A percentile compares a stretch with the other conserved stretches of the same genome.
phyloP scores from a whole-genome alignment of 2,329 filamentous ascomycete genomes.

The Endocalyx cinctus region DNA sequence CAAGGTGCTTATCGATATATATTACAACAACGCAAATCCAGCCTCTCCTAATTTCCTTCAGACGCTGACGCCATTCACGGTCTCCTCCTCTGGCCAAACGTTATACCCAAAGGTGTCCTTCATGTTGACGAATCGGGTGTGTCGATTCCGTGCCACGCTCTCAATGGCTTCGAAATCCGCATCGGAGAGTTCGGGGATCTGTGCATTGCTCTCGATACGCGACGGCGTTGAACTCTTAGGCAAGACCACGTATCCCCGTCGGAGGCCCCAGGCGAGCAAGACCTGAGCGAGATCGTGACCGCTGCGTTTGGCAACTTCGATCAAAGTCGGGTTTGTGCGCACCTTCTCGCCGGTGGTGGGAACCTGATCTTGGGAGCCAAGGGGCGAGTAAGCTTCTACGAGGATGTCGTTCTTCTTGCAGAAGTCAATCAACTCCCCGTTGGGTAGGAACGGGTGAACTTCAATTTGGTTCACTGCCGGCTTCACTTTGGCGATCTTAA shows the following conservation, averaged over 20 bases:
- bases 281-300: conserved; percentile 57
- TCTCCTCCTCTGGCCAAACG: conserved; percentile 58
- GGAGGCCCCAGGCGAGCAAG: conserved; percentile 61
- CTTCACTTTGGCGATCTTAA: conserved; percentile 34
- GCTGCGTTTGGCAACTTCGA: conserved; percentile 52
- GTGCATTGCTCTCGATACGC: conserved; percentile 62
- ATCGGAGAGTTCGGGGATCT: conserved; percentile 50
- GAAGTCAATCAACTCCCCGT: conserved; percentile 46
- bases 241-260: conserved; percentile 62
- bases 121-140: conserved; percentile 75
- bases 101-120: conserved; percentile 75
- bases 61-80: conserved; percentile 12
- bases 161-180: conserved; percentile 59
- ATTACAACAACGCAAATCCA: no score
- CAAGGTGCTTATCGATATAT: no score
- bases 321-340: conserved; percentile 53
- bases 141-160: conserved; percentile 59
- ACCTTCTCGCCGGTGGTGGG: conserved; percentile 64
- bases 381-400: conserved; percentile 45
- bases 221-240: conserved; percentile 66
- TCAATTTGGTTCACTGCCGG: conserved; percentile 42
- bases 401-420: conserved; percentile 48
- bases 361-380: conserved; percentile 65
- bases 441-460: conserved; percentile 43
- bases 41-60: conserved; percentile 1